Base-by-base conservation (phyloP, 306 rosid genomes). In the Begonia masoniana region DNA sequence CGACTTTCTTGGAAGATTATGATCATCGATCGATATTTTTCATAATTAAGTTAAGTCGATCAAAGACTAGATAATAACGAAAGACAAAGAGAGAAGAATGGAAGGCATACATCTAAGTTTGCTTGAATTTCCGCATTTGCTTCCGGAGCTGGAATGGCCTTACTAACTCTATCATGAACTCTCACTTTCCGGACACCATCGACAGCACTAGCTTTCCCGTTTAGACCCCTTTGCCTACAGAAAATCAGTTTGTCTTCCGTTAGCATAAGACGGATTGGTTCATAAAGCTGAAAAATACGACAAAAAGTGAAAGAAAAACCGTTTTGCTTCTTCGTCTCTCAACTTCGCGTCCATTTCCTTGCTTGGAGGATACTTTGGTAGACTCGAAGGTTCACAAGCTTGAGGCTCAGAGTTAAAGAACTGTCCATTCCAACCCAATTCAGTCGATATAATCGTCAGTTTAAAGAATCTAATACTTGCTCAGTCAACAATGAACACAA, bases 281-380 rank as follows among this genome's bases (percentile, higher is more conserved):
- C 47, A 63, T 39, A 66, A 60, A 58, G 41, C 52, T 15, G 51
- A 48, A 43, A 24, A 65, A 4, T 26, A 35, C 51, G 64, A 55
- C 68, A 41, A 58, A 52, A 46, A 54, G 54, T 65, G 43, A 43
- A 50, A 51, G 50, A 51, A 51, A 45, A 57, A 91, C 99, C 99
- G 86, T 75, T 92, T 83, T 43, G 96, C 94, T 75, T 85, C 95
- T 74, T 87, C 97, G 63, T 85, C 94, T 71, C 97, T 85, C 66
- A 85, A 70, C 63, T 89, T 89, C 52, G 85, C 87, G 55, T 89
- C 97, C 76, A 82, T 59, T 77, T 89, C 97, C 72, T 89, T 89
- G 85, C 94, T 83, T 45, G 97, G 97, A 51, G 95, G 95, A 78
- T 82, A 89, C 75, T 85, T 82, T 1, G 97, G 97, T 56, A 89